phyloP scores from a whole-genome alignment of 306 rosid genomes.

The Ochetophila trinervis region DNA sequence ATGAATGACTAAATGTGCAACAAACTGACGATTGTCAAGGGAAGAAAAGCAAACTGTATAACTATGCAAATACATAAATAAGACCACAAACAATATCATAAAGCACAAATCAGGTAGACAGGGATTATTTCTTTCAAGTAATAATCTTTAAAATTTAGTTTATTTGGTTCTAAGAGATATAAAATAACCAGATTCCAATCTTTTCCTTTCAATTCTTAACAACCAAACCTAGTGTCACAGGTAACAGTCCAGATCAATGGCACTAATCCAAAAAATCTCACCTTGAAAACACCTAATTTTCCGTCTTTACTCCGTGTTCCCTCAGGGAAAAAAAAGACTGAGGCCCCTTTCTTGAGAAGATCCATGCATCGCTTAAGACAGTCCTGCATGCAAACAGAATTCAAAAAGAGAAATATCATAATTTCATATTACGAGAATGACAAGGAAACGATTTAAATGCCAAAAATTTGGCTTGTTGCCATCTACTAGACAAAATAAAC shows the following conservation, averaged over 20 bases:
- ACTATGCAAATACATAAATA: background rate
- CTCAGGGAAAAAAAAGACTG: slow-evolving; percentile 93
- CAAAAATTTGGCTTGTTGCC: slow-evolving; percentile 4
- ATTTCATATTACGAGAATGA: slow-evolving; percentile 1
- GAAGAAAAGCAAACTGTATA: background rate
- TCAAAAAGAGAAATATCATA: slow-evolving; percentile 7
- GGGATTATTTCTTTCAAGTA: background rate
- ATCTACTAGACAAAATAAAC: slow-evolving; percentile 16
- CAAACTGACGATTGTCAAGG: background rate
- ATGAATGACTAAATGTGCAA: background rate
- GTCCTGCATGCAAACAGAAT: slow-evolving; percentile 47
- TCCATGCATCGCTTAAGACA: slow-evolving; percentile 81
- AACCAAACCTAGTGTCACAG: slow-evolving; percentile 4
- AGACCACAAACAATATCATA: background rate
- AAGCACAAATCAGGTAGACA: background rate
- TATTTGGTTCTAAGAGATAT: background rate
- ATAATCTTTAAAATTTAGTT: background rate
- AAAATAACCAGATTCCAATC: background rate
- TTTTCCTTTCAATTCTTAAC: slow-evolving; percentile 5
- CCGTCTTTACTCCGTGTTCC: slow-evolving; percentile 95
- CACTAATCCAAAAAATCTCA: slow-evolving; percentile 29
- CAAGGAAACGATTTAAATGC: background rate
- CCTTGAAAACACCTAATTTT: slow-evolving; percentile 81
- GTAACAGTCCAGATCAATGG: too few relatives aligned
- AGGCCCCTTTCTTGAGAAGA: slow-evolving; percentile 75